These are phyloP conservation scores for Diplodia seriata DNA, from an alignment of 2,329 filamentous ascomycete species.

Conservation along the genomic window DNA sequence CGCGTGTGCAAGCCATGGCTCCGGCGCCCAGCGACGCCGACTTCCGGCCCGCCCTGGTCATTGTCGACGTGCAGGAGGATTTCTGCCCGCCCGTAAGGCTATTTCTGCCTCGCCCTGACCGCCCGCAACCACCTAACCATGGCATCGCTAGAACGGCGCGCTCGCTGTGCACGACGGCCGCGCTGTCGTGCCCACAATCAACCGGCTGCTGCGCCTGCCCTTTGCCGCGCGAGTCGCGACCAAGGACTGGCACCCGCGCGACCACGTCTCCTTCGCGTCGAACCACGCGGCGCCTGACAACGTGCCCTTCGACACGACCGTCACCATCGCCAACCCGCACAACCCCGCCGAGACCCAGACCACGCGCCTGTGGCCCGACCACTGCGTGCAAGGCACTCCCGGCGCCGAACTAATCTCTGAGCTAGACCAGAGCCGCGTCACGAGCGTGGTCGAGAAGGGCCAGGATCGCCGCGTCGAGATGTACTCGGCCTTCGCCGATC, in stretches of 20 bases:
- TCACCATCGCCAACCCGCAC: constrained; percentile 70
- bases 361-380: constrained; percentile 83
- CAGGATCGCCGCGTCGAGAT: constrained; percentile 78
- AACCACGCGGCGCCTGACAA: constrained; percentile 73
- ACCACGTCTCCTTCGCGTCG: constrained; percentile 87
- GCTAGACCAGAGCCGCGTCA: constrained; percentile 52
- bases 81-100: constrained; percentile 84
- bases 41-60: constrained; percentile 66
- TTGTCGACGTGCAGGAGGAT: constrained; percentile 93
- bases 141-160: constrained; percentile 70
- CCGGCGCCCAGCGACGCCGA: neutral
- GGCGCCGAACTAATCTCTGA: constrained; percentile 79
- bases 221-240: constrained; percentile 81
- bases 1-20: constrained; percentile 7
- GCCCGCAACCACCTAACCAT: neutral
- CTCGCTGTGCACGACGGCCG: constrained; percentile 80
- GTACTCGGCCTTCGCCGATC: constrained; percentile 81
- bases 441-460: constrained; percentile 78
- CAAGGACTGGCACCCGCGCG: constrained; percentile 85
- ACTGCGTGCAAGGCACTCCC: constrained; percentile 78
- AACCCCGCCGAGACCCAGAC: constrained; percentile 68
- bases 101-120: constrained; percentile 32
- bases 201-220: constrained; percentile 73
- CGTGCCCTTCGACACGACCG: constrained; percentile 69
- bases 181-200: constrained; percentile 72